phyloP scores from a whole-genome alignment of 2,329 filamentous ascomycete species.

The Paraconiothyrium sp. region DNA sequence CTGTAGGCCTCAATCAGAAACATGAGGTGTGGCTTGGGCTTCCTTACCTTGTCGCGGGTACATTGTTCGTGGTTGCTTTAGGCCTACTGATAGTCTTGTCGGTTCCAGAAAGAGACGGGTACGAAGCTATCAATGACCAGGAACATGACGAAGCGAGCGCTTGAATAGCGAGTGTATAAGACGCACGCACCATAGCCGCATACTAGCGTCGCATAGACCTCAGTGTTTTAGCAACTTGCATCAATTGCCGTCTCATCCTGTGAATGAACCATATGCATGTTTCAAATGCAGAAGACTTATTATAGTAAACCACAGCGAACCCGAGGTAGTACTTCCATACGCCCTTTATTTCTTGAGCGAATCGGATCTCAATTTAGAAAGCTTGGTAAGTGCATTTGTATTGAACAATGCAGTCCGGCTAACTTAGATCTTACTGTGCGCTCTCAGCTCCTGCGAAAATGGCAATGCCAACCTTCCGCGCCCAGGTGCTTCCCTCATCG shows the following conservation, averaged over 20 bases:
- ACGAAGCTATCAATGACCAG: background rate
- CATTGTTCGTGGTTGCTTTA: conserved; percentile 20
- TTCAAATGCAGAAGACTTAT: no score
- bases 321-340: no score
- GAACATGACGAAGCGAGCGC: background rate
- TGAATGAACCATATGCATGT: no score
- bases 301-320: no score
- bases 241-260: no score
- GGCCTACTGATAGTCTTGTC: conserved; percentile 3
- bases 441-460: conserved; percentile 22
- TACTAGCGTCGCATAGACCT: background rate
- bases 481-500: conserved; percentile 23
- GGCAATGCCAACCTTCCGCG: conserved; percentile 22
- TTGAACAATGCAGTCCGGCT: no score
- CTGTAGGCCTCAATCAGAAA: conserved; percentile 16
- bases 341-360: no score
- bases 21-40: conserved; percentile 20
- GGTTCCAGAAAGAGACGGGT: background rate
- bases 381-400: no score
- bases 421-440: conserved; percentile 1
- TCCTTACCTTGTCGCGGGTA: conserved; percentile 24
- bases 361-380: no score
- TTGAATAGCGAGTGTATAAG: background rate
- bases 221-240: background rate
- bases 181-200: background rate